Base-by-base conservation (phyloP, 2,329 filamentous ascomycete genomes). In the Hypoxylon sp. region DNA sequence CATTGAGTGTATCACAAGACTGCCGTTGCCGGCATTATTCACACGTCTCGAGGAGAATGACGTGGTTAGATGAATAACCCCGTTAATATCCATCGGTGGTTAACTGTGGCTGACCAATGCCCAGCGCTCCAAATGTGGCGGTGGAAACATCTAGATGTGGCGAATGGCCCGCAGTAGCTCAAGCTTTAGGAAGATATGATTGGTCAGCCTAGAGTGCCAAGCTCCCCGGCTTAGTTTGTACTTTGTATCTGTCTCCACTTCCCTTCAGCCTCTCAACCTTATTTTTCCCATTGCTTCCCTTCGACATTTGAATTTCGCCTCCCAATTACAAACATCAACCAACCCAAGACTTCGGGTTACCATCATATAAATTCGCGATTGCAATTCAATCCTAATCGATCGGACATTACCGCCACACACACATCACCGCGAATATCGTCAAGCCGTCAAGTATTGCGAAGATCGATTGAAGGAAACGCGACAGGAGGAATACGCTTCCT, bases 131-230 rank as follows among this genome's bases (percentile, higher is more conserved):
- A n/a, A 44, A 42, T 51, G 68, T 68, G 65, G 68, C 65, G 51
- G 58, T 71, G 44, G 68, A 71, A 71, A 31, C 27, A 68, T 68
- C 68, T 60, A 71, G 66, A 64, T 62, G 69, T 71, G 69, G 69
- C 69, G 57, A 46, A 19, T 56, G 19, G 13, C 24, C 42, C n/a
- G 27, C 39, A 35, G 31, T 21, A 68, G 67, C 53, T 67, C 21
- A 32, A 17, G 39, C 15, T 24, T n/a, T 11, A 11, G 44, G 1
- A 29, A 0, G 11, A 13, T 17, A 29, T 39, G 37, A 65, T 69
- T 71, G 69, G 69, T n/a, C 54, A 71, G 56, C 58, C 58, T 70
- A n/a, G 29, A 19, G 2, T 32, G 54, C 55, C 52, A 62, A 65
- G 57, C 32, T 21, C 57, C 56, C 56, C 42, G 17, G 29, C 13